Conservation (phyloP, 169 alveolate species). For the Cryptosporidium bovis region DNA sequence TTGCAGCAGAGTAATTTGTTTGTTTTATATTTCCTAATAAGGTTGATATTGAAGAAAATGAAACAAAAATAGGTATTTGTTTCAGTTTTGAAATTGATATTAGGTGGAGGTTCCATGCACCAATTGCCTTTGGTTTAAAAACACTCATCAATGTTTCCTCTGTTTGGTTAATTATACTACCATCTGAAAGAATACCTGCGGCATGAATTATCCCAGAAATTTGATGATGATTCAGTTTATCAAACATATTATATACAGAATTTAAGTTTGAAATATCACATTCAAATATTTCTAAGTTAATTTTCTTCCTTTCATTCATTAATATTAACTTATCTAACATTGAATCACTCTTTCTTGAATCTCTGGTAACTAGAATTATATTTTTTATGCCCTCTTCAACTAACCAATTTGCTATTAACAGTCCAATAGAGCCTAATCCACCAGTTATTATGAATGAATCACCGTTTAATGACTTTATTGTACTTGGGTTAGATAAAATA, state of each 20-base stretch:
- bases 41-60: slow-evolving; percentile 80
- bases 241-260: slow-evolving; percentile 7
- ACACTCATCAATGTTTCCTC: slow-evolving; percentile 74
- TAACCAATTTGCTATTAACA: slow-evolving; percentile 79
- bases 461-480: not conserved
- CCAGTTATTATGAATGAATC: slow-evolving; percentile 78
- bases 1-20: slow-evolving; percentile 83
- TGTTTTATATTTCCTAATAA: slow-evolving; percentile 82
- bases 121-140: slow-evolving; percentile 80
- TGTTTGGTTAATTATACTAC: slow-evolving; percentile 73
- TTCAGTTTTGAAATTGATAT: slow-evolving; percentile 39
- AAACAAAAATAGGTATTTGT: slow-evolving; percentile 73
- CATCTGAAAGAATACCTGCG: slow-evolving; percentile 81
- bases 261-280: slow-evolving; percentile 19
- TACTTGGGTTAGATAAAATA: slow-evolving; percentile 62
- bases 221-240: not conserved
- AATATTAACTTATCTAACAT: not conserved
- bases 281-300: slow-evolving; percentile 34
- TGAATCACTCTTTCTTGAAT: not conserved
- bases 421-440: slow-evolving; percentile 79
- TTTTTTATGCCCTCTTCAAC: slow-evolving; percentile 80
- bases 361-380: slow-evolving; percentile 66
- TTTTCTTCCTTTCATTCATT: not conserved
- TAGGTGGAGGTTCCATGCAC: slow-evolving; percentile 83
- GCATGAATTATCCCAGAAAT: slow-evolving; percentile 79